Conservation (phyloP, 176 grass and related monocot species). For the Thalia dealbata region DNA sequence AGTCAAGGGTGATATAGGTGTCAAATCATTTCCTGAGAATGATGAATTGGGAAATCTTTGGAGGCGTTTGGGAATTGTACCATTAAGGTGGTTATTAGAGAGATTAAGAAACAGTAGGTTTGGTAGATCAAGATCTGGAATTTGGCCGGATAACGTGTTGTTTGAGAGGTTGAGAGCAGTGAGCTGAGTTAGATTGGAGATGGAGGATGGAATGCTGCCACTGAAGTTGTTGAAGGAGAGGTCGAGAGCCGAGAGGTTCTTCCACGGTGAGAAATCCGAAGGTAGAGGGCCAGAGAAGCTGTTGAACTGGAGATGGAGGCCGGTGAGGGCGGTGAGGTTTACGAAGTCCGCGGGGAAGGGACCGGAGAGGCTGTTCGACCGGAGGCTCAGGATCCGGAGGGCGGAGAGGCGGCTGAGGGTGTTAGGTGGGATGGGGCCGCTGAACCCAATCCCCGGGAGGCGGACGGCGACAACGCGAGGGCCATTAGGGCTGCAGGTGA, state of each 20-base stretch:
- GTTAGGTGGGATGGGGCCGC: constrained; percentile 37
- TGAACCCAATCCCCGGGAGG: constrained; percentile 60
- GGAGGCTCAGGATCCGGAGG: constrained; percentile 83
- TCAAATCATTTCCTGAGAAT: constrained; percentile 46
- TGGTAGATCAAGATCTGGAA: constrained; percentile 57
- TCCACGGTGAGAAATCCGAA: background rate
- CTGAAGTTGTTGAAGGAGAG: constrained; percentile 76
- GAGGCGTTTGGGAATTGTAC: constrained; percentile 36
- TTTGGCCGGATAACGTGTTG: constrained; percentile 63
- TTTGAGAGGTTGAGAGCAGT: constrained; percentile 74
- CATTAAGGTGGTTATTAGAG: constrained; percentile 65
- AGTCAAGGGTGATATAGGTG: background rate
- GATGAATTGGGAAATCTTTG: constrained; percentile 33
- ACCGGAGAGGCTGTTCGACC: constrained; percentile 54
- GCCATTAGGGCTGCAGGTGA: constrained; percentile 59
- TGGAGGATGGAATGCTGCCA: constrained; percentile 26
- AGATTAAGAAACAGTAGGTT: constrained; percentile 58
- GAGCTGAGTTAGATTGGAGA: constrained; percentile 48
- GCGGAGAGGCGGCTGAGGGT: constrained; percentile 59
- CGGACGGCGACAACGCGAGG: constrained; percentile 48
- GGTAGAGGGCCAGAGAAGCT: constrained; percentile 49
- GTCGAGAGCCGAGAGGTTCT: constrained; percentile 45
- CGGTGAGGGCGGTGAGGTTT: constrained; percentile 37
- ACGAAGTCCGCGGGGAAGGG: constrained; percentile 47
- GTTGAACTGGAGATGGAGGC: constrained; percentile 83